phyloP scores from a whole-genome alignment of 2,329 filamentous ascomycete genomes.

The Hymenoscyphus fraxineus region DNA sequence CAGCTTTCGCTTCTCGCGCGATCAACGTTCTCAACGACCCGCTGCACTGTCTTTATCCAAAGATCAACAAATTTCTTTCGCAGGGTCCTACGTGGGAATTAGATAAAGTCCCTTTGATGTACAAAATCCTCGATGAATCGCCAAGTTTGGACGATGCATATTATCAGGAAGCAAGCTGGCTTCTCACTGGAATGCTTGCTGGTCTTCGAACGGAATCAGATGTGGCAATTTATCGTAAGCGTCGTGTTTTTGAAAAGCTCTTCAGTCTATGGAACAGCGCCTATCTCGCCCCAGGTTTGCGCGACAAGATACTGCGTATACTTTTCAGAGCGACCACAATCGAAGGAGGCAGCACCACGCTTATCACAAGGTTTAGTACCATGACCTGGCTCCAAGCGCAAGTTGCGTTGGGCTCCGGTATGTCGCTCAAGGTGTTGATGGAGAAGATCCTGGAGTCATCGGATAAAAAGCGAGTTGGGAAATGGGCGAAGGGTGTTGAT shows the following conservation, averaged over 20 bases:
- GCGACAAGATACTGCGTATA: slow-evolving; percentile 57
- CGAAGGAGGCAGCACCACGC: slow-evolving; percentile 70
- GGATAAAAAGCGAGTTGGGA: slow-evolving; percentile 59
- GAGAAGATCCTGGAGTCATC: slow-evolving; percentile 59
- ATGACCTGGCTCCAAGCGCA: slow-evolving; percentile 71
- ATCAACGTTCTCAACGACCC: slow-evolving; percentile 71
- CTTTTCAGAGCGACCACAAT: slow-evolving; percentile 65
- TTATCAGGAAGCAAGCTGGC: slow-evolving; percentile 70
- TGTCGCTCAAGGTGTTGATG: slow-evolving; percentile 52
- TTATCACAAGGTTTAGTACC: slow-evolving; percentile 72
- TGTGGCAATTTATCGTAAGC: slow-evolving; percentile 56
- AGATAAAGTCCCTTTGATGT: slow-evolving; percentile 68
- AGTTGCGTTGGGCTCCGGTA: slow-evolving; percentile 44
- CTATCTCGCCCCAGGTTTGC: slow-evolving; percentile 49
- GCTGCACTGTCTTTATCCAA: slow-evolving; percentile 77
- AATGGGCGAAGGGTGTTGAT: slow-evolving; percentile 55
- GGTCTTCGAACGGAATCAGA: slow-evolving; percentile 58
- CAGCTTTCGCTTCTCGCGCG: slow-evolving; percentile 70
- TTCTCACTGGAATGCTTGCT: slow-evolving; percentile 67
- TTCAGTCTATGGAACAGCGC: slow-evolving; percentile 66
- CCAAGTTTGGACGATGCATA: slow-evolving; percentile 71
- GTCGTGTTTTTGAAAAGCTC: slow-evolving; percentile 70
- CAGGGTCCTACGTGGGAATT: slow-evolving; percentile 72
- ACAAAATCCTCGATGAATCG: slow-evolving; percentile 58
- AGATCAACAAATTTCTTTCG: slow-evolving; percentile 80